Evolutionary conservation across 1,284 basidiomycete genomes (phyloP).

Genomic region (Exsudoporus floridanus): DNA sequence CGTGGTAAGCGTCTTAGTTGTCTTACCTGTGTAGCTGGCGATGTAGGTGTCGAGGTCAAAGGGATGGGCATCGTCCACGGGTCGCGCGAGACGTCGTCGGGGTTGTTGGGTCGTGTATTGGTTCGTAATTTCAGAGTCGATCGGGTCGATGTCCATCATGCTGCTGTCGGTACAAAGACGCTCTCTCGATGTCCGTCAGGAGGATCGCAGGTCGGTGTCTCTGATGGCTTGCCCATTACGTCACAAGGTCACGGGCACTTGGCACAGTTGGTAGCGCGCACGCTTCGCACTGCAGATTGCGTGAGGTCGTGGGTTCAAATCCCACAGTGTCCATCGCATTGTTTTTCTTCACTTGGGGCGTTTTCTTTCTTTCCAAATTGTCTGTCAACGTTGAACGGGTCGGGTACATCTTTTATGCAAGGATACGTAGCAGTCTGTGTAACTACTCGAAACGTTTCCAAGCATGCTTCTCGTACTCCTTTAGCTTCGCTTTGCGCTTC

Average conservation of each 20-base stretch:
- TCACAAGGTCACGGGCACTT: conserved; percentile 19
- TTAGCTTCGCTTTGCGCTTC: conserved; percentile 54
- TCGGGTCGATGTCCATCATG: conserved; percentile 34
- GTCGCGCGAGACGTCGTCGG: conserved; percentile 29
- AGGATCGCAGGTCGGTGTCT: neutral
- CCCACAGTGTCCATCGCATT: conserved; percentile 39
- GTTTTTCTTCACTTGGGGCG: too few species aligned
- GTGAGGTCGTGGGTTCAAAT: conserved; percentile 42
- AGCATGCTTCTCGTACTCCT: conserved; percentile 87
- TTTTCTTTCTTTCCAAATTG: too few species aligned
- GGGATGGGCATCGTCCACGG: conserved; percentile 71
- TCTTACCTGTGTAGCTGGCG: conserved; percentile 33
- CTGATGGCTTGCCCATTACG: neutral
- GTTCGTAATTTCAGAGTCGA: conserved; percentile 27
- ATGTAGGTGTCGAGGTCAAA: conserved; percentile 70
- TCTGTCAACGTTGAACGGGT: neutral
- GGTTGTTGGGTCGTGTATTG: conserved; percentile 7
- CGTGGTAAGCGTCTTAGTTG: neutral
- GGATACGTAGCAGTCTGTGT: neutral
- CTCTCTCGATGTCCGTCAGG: neutral
- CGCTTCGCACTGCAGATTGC: conserved; percentile 37
- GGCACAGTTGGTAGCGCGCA: conserved; percentile 44
- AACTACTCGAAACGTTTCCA: conserved; percentile 76
- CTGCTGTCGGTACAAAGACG: neutral
- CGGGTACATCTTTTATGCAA: neutral